Evolutionary conservation across 2,329 filamentous ascomycete genomes (phyloP), one percentile per base, ranked within the genome.

Genomic region (Fusarium phyllophilum): DNA sequence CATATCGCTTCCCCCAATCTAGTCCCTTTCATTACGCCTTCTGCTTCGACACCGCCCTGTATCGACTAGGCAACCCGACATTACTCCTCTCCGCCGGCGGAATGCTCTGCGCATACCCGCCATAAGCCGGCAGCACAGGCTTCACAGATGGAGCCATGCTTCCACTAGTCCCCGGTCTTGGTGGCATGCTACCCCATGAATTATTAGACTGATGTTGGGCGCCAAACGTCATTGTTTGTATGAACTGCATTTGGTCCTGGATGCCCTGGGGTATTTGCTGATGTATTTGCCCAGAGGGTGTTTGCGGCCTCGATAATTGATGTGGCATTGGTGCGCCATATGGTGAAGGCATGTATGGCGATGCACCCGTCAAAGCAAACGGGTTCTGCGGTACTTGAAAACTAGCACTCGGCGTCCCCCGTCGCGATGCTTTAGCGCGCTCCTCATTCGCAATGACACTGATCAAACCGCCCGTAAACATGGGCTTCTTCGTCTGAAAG

Each of bases 381-480:
- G 42, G 46, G 26, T 26, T 58, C 33, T 52, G 38, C 2, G 58
- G 38, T 4, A 24, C 55, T 49, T 72, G 70, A 6, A 75, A 46
- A 18, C 56, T 31, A 9, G 24, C 65, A 8, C 60, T 73, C 2
- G 65, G 70, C 20, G 22, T 57, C 24, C 61, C 61, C 14, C 72
- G 60, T 7, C 72, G 72, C 4, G 73, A 61, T 14, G 72, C 72
- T 20, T 72, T 70, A 11, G 73, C 65, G 14, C 72, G 65, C 33
- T 75, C 72, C 15, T 75, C 68, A 2, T 33, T 64, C 4, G 72
- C 72, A 10, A 75, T 75, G 3, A 75, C 54, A 1, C 72, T 39
- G 36, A 75, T 55, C 15, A 75, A 31, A 13, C 72, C 72, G 7
- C 72, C 72, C 0, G 54, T 62, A 36, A 74, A 75, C 41, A 73